phyloP scores from a whole-genome alignment of 2,329 filamentous ascomycete genomes.

The Colletotrichum sublineola region DNA sequence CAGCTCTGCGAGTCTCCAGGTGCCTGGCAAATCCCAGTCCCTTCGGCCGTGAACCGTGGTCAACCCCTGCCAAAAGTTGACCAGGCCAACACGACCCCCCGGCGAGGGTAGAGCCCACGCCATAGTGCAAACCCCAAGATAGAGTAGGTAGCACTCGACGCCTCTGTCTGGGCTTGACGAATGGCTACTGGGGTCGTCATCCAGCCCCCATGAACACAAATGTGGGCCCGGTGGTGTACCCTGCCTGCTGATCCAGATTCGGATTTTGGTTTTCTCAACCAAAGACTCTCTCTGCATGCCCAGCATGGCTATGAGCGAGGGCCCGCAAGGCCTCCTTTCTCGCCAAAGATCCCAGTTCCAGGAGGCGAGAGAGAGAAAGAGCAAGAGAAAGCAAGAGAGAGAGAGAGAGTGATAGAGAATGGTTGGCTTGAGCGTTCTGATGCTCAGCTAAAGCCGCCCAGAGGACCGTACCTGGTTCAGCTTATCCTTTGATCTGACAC shows the following conservation, averaged over 20 bases:
- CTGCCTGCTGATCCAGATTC: slow-evolving; percentile 27
- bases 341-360: slow-evolving; percentile 7
- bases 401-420: background rate
- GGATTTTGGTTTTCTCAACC: slow-evolving; percentile 22
- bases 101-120: slow-evolving; percentile 25
- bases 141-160: slow-evolving; percentile 27
- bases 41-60: slow-evolving; percentile 30
- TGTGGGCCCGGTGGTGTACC: slow-evolving; percentile 29
- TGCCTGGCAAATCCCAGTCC: slow-evolving; percentile 31
- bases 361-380: background rate
- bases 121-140: slow-evolving; percentile 30
- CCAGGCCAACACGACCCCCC: slow-evolving; percentile 16
- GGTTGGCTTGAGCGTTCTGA: slow-evolving; percentile 37
- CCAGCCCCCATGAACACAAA: slow-evolving; percentile 17
- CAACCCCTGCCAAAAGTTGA: slow-evolving; percentile 25
- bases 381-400: background rate
- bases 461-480: slow-evolving; percentile 35
- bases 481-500: slow-evolving; percentile 35
- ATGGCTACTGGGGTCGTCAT: slow-evolving; percentile 15
- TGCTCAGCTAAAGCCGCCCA: slow-evolving; percentile 28
- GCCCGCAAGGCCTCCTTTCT: slow-evolving; percentile 12
- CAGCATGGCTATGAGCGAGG: slow-evolving; percentile 11
- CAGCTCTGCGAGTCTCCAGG: slow-evolving; percentile 27
- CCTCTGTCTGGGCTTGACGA: slow-evolving; percentile 25
- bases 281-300: slow-evolving; percentile 1